Conservation (phyloP, 345 rosid species). For the Corchorus capsularis region DNA sequence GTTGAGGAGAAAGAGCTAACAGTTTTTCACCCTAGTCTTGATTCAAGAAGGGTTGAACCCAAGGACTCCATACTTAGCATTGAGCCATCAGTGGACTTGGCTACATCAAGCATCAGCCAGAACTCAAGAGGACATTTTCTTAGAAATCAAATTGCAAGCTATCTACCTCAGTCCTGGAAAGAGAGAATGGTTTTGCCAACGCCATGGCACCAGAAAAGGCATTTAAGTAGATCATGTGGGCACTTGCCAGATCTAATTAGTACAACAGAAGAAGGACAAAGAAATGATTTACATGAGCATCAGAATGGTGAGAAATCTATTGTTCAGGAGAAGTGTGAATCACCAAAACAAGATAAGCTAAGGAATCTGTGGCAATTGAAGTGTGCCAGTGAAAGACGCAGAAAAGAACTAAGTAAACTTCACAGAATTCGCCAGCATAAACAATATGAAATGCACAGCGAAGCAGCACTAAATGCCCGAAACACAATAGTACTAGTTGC, state of each 20-base stretch:
- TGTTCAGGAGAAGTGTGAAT: neutral
- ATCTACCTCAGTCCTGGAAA: neutral
- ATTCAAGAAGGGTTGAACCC: neutral
- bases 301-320: neutral
- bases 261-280: neutral
- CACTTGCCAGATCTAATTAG: neutral
- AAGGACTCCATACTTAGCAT: neutral
- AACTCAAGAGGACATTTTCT: neutral
- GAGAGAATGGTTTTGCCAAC: neutral
- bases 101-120: neutral
- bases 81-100: neutral
- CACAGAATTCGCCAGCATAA: constrained; percentile 6
- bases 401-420: neutral
- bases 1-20: neutral
- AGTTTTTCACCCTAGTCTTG: neutral
- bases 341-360: neutral
- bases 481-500: constrained; percentile 59
- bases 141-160: neutral
- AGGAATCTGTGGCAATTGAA: neutral
- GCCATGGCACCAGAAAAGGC: neutral
- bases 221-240: neutral
- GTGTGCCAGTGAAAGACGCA: neutral
- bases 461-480: constrained; percentile 58
- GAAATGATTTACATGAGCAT: neutral
- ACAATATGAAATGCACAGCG: constrained; percentile 40